Conservation (phyloP, 768 basidiomycete species). For the Calocera viscosa region DNA sequence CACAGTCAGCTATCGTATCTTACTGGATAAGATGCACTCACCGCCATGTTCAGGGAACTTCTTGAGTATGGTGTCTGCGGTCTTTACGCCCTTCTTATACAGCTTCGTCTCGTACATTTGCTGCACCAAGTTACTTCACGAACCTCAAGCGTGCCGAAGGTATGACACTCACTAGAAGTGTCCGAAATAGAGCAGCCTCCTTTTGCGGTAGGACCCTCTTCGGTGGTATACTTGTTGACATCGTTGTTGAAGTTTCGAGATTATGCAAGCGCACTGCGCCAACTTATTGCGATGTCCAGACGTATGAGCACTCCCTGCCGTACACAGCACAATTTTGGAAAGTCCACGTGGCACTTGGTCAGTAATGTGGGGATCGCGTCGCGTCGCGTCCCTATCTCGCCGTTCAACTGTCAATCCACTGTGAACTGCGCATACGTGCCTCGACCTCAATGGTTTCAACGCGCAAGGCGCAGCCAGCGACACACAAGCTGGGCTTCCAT, state of each 20-base stretch:
- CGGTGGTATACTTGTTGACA: conserved; percentile 15
- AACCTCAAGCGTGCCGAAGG: background rate
- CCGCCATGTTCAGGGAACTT: conserved; percentile 95
- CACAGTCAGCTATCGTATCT: background rate
- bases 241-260: background rate
- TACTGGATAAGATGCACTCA: conserved; percentile 27
- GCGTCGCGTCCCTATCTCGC: background rate
- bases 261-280: background rate
- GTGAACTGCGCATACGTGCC: background rate
- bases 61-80: conserved; percentile 86
- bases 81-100: conserved; percentile 79
- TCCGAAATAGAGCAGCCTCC: conserved; percentile 74
- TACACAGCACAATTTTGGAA: background rate
- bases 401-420: background rate
- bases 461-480: conserved; percentile 40
- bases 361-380: background rate
- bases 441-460: conserved; percentile 56
- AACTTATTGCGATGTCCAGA: background rate
- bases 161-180: conserved; percentile 44
- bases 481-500: conserved; percentile 41
- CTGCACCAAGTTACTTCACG: conserved; percentile 16
- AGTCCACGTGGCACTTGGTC: background rate
- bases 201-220: conserved; percentile 60
- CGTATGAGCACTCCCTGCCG: background rate
- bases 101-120: conserved; percentile 75